Evolutionary conservation across 2,329 filamentous ascomycete species (phyloP).

Genomic region (Colletotrichum siamense): DNA sequence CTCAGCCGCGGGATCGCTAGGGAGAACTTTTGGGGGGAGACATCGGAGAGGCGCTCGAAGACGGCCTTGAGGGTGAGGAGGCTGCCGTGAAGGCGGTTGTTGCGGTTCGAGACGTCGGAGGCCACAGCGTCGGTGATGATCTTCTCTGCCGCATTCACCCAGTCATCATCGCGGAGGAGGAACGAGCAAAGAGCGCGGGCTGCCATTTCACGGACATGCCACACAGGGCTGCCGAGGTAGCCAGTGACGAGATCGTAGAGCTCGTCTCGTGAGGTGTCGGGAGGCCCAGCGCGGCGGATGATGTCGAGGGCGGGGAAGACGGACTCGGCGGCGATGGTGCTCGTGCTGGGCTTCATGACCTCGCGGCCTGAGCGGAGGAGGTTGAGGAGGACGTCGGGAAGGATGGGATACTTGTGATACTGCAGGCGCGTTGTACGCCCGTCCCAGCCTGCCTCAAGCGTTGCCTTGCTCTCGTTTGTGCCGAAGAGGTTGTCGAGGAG

Average conservation of each 20-base stretch:
- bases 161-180: conserved; percentile 55
- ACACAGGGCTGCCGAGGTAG: conserved; percentile 73
- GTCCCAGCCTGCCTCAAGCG: conserved; percentile 68
- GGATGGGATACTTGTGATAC: conserved; percentile 70
- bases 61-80: conserved; percentile 62
- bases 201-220: conserved; percentile 84
- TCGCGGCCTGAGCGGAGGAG: conserved; percentile 62
- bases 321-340: conserved; percentile 62
- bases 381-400: conserved; percentile 67
- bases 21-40: conserved; percentile 38
- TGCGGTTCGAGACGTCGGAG: conserved; percentile 31
- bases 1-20: conserved; percentile 29
- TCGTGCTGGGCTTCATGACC: conserved; percentile 43
- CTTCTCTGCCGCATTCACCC: conserved; percentile 46
- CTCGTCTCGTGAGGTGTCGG: conserved; percentile 57
- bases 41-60: conserved; percentile 55
- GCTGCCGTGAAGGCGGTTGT: conserved; percentile 64
- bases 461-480: conserved; percentile 72
- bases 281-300: conserved; percentile 73
- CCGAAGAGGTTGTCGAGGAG: conserved; percentile 82
- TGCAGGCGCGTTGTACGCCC: conserved; percentile 69
- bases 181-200: conserved; percentile 74
- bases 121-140: conserved; percentile 38
- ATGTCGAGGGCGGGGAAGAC: conserved; percentile 87
- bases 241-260: conserved; percentile 64